Conservation (phyloP, 306 rosid species). For the Ormosia emarginata region DNA sequence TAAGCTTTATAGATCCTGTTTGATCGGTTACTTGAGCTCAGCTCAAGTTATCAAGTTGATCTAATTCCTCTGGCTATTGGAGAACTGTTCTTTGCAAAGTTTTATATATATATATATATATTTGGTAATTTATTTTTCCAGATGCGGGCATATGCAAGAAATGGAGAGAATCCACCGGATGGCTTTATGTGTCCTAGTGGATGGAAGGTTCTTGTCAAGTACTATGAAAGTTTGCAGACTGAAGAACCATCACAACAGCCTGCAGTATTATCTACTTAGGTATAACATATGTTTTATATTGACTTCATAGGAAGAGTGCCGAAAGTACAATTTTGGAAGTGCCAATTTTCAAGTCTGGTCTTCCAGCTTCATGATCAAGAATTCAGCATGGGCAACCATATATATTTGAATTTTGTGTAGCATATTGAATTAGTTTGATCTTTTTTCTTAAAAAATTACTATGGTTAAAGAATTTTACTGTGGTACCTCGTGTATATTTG, state of each 20-base stretch:
- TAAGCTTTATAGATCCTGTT: neutral
- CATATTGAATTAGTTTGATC: neutral
- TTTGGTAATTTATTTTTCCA: conserved; percentile 23
- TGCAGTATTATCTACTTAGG: conserved; percentile 59
- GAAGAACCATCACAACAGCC: conserved; percentile 60
- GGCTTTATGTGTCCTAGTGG: conserved; percentile 98
- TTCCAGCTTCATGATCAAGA: conserved; percentile 24
- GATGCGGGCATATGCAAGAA: conserved; percentile 91
- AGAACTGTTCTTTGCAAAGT: neutral
- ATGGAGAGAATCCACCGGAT: conserved; percentile 85
- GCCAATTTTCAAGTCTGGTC: conserved; percentile 36
- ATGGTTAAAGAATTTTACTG: neutral
- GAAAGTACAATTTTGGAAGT: conserved; percentile 15
- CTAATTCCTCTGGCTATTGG: neutral
- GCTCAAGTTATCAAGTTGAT: neutral
- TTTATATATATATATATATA: neutral
- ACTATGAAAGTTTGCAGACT: conserved; percentile 77
- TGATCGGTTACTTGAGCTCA: neutral
- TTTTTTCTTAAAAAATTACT: neutral
- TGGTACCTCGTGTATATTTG: neutral
- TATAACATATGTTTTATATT: conserved; percentile 7
- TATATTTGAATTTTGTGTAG: conserved; percentile 21
- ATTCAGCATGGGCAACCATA: conserved; percentile 21
- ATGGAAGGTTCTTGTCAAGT: conserved; percentile 85
- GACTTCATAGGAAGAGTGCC: conserved; percentile 7